Percentiles rank a stretch among this genome's conserved stretches.
Conservation (phyloP, 2,329 filamentous ascomycete genomes). For the Clarireedia monteithiana region DNA sequence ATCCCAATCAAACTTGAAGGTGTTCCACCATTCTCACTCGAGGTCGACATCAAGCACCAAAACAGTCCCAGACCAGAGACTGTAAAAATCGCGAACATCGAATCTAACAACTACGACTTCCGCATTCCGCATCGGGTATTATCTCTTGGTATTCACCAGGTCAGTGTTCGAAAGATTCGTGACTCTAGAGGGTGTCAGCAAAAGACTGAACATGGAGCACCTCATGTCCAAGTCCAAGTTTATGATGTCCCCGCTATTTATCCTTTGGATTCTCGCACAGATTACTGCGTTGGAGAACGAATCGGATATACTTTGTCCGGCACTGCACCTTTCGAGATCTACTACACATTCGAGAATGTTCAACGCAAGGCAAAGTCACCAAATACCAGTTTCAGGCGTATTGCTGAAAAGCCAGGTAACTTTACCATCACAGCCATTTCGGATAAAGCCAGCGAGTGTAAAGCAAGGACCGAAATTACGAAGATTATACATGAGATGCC, state of each 20-base stretch:
- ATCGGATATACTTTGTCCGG: slow-evolving; percentile 89
- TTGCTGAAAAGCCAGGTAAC: slow-evolving; percentile 82
- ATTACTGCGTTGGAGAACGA: slow-evolving; percentile 94
- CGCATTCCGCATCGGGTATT: slow-evolving; percentile 78
- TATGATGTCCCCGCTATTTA: slow-evolving; percentile 91
- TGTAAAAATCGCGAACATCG: slow-evolving; percentile 74
- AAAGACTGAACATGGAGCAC: slow-evolving; percentile 61
- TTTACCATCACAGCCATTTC: slow-evolving; percentile 83
- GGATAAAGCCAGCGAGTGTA: slow-evolving; percentile 84
- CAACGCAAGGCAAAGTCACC: slow-evolving; percentile 70
- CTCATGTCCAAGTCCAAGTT: slow-evolving; percentile 82
- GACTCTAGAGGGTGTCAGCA: slow-evolving; percentile 82
- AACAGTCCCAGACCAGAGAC: slow-evolving; percentile 72
- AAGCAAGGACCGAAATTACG: slow-evolving; percentile 66
- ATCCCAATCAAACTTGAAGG: slow-evolving; percentile 84
- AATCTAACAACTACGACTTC: slow-evolving; percentile 66
- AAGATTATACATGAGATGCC: slow-evolving; percentile 90
- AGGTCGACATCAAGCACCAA: slow-evolving; percentile 90
- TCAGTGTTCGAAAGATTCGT: slow-evolving; percentile 83
- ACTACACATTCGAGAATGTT: slow-evolving; percentile 79
- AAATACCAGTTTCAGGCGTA: slow-evolving; percentile 81
- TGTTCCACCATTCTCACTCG: slow-evolving; percentile 78
- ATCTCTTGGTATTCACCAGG: slow-evolving; percentile 79
- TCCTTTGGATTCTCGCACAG: slow-evolving; percentile 70
- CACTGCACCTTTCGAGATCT: slow-evolving; percentile 84